Conservation (phyloP, 495 filamentous ascomycete genomes). For the Gamarada debralockiae region DNA sequence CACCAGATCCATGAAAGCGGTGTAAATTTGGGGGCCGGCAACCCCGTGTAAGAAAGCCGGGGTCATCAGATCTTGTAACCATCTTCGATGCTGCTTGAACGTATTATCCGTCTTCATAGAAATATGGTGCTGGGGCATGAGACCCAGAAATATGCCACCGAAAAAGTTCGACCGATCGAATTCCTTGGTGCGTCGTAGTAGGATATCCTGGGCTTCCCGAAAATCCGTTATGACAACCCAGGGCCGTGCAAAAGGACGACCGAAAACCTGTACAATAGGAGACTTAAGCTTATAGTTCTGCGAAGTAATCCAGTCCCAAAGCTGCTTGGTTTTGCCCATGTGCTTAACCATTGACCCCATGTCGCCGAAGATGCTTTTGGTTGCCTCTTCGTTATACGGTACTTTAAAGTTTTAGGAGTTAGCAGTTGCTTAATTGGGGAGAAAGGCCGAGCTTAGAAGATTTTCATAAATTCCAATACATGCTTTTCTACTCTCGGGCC, state of each 20-base stretch:
- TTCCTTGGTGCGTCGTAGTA: slow-evolving; percentile 34
- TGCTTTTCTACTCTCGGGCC: too few relatives aligned
- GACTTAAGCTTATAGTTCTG: slow-evolving; percentile 26
- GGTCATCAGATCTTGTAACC: slow-evolving; percentile 37
- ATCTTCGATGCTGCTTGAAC: slow-evolving; percentile 31
- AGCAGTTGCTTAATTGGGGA: too few relatives aligned
- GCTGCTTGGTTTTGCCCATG: slow-evolving; percentile 19
- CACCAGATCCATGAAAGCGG: slow-evolving; percentile 24
- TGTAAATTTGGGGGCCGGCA: slow-evolving; percentile 30
- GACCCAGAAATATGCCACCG: slow-evolving; percentile 23
- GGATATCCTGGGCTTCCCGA: slow-evolving; percentile 36
- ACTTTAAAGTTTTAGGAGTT: too few relatives aligned
- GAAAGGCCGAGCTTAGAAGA: too few relatives aligned
- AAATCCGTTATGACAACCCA: slow-evolving; percentile 37
- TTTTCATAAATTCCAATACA: too few relatives aligned
- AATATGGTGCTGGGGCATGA: slow-evolving; percentile 32
- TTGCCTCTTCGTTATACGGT: slow-evolving; percentile 33
- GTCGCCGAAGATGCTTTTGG: slow-evolving; percentile 29
- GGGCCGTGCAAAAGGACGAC: slow-evolving; percentile 31
- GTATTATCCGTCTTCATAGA: slow-evolving; percentile 21
- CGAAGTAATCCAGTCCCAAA: slow-evolving; percentile 26
- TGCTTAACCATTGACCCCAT: slow-evolving; percentile 29
- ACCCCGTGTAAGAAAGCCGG: slow-evolving; percentile 33
- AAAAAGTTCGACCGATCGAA: slow-evolving; percentile 33
- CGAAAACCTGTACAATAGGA: slow-evolving; percentile 37